phyloP scores from a whole-genome alignment of 2,329 filamentous ascomycete genomes.

The Didymella keratinophila region DNA sequence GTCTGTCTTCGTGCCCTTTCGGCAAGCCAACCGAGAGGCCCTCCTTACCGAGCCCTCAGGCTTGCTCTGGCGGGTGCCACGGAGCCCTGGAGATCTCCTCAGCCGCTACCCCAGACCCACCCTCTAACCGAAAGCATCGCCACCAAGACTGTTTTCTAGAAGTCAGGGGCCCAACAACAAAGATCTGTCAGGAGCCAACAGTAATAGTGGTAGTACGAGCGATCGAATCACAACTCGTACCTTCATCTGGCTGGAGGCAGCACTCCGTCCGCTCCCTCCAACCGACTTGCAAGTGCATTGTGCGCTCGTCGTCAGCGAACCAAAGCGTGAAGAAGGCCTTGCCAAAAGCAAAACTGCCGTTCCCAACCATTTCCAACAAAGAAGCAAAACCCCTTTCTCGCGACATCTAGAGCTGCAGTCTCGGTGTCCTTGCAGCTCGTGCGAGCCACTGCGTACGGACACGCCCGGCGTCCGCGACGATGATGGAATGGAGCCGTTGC shows the following conservation, averaged over 20 bases:
- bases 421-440: not conserved
- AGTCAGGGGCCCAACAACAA: slow-evolving; percentile 6
- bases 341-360: slow-evolving; percentile 15
- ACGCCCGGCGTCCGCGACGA: not conserved
- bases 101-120: slow-evolving; percentile 24
- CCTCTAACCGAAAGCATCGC: slow-evolving; percentile 13
- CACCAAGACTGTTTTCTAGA: slow-evolving; percentile 2
- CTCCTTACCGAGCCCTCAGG: slow-evolving; percentile 11
- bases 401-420: not conserved
- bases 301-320: slow-evolving; percentile 8
- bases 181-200: not conserved
- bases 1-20: slow-evolving; percentile 16
- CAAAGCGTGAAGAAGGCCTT: not conserved
- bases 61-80: slow-evolving; percentile 17
- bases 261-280: slow-evolving; percentile 1
- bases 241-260: not conserved
- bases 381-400: not conserved
- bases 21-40: slow-evolving; percentile 23
- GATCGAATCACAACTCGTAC: not conserved
- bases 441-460: not conserved
- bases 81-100: slow-evolving; percentile 12
- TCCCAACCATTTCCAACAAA: slow-evolving; percentile 18
- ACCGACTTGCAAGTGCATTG: not conserved
- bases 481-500: not conserved
- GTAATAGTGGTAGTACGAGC: slow-evolving; percentile 3